Evolutionary conservation across 2,329 filamentous ascomycete genomes (phyloP).

Genomic region (Coleophoma eucalyptorum): DNA sequence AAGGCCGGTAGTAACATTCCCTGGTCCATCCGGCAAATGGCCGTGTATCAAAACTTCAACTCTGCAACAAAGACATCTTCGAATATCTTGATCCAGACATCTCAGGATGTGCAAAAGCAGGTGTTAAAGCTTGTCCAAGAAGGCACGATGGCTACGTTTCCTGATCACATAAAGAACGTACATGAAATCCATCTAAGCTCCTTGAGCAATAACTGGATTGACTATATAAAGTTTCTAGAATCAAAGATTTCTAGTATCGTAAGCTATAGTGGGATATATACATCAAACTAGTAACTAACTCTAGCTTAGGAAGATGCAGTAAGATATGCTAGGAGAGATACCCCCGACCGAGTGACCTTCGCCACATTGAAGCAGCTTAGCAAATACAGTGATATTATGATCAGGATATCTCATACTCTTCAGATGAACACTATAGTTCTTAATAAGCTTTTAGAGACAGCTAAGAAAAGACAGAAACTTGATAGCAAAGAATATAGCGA

Average conservation of each 20-base stretch:
- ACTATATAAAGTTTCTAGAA: neutral
- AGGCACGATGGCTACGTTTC: neutral
- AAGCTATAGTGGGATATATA: too few species aligned
- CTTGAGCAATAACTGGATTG: neutral
- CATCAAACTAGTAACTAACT: neutral
- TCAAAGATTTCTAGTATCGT: neutral
- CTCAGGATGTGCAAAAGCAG: neutral
- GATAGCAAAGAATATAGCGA: neutral
- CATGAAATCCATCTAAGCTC: neutral
- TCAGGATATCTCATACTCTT: neutral
- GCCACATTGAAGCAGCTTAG: neutral
- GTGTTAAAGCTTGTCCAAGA: neutral
- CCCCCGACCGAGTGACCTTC: neutral
- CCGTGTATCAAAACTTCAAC: neutral
- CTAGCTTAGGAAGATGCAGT: neutral
- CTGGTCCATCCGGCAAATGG: neutral
- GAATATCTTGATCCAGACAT: neutral
- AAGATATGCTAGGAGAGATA: neutral
- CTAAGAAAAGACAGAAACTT: neutral
- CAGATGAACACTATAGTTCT: neutral
- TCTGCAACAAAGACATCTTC: neutral
- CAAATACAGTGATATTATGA: neutral
- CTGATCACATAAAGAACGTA: neutral
- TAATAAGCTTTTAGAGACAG: neutral
- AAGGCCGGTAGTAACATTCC: neutral